Evolutionary conservation across 2,329 filamentous ascomycete genomes (phyloP).

Genomic region (Colletotrichum camelliae): DNA sequence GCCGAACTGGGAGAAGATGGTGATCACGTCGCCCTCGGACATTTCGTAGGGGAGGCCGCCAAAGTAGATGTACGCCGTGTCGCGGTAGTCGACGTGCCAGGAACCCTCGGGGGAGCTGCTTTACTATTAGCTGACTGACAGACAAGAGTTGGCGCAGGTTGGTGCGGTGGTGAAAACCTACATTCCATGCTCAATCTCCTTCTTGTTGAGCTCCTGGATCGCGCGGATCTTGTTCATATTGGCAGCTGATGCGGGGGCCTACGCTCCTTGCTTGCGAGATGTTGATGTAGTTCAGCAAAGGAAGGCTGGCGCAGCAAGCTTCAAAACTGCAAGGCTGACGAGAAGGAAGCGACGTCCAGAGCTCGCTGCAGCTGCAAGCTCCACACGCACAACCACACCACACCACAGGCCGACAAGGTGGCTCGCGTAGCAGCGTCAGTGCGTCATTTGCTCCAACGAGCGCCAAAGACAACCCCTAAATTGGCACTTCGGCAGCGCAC

Average conservation of each 20-base stretch:
- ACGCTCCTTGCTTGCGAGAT: neutral
- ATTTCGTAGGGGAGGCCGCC: constrained; percentile 92
- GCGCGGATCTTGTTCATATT: constrained; percentile 93
- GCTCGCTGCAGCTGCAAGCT: constrained; percentile 12
- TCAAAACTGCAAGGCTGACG: constrained; percentile 18
- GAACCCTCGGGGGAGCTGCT: constrained; percentile 81
- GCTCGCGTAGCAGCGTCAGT: constrained; percentile 3
- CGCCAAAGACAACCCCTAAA: constrained; percentile 1
- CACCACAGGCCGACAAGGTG: neutral
- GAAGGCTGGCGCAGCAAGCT: neutral
- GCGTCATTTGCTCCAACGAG: constrained; percentile 13
- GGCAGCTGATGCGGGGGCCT: neutral
- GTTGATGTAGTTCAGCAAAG: neutral
- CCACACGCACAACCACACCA: neutral
- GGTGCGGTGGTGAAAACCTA: constrained; percentile 44
- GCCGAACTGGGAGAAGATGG: constrained; percentile 96
- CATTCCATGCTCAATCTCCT: constrained; percentile 89
- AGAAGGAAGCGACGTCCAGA: neutral
- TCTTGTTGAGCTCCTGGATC: constrained; percentile 91
- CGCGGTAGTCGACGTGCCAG: constrained; percentile 97
- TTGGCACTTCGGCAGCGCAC: constrained; percentile 3
- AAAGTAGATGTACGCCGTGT: constrained; percentile 96
- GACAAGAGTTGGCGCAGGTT: neutral
- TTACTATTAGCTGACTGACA: constrained; percentile 27
- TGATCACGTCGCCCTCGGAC: constrained; percentile 93